Evolutionary conservation across 768 basidiomycete species (phyloP), one percentile per base, ranked within the genome.

Genomic region (Mycena amicta): DNA sequence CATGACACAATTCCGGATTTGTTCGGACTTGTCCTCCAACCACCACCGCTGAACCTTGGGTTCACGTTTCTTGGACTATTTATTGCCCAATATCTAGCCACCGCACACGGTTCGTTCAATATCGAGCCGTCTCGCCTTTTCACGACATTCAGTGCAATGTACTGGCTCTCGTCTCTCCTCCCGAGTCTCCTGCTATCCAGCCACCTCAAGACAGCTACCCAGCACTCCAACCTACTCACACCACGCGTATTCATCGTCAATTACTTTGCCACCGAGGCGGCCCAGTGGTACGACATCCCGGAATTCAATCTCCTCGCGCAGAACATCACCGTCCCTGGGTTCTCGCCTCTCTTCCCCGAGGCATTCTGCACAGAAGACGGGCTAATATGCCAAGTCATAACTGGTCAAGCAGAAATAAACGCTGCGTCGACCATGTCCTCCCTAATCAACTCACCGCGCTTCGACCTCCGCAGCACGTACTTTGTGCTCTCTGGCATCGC

Each of bases 361-460:
- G 67, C 71, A 22, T 67, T 67, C 47, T 76, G 76, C 66, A 67
- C 73, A 12, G 12, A 56, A 27, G 57, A 62, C 18, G 71, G 70
- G 18, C 53, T 61, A 2, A 70, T 75, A 50, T 77, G 76, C 55
- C 69, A 73, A 46, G 52, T 74, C 31, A 69, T 65, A 23, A 71
- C 71, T 5, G 72, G 72, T 1, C 70, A 72, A 58, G 67, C 52
- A 43, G 76, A 76, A 63, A 77, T 77, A 60, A 75, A 77, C 53
- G 74, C 76, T 1, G 74, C 75, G 2, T 53, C 69, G 8, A 67
- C 74, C 3, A 66, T 72, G 29, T 68, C 68, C 46, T 70, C 75
- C 2, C 51, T 76, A 25, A 53, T 69, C 16, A 59, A 70, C 37
- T 65, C 71, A 1, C 47, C 63, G 1, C 51, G 66, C 18, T 77